Percentiles rank a stretch among this genome's conserved stretches.
These are phyloP conservation scores for Plasmodium ovale DNA, from an alignment of 169 alveolate species.

Conservation along the genomic window DNA sequence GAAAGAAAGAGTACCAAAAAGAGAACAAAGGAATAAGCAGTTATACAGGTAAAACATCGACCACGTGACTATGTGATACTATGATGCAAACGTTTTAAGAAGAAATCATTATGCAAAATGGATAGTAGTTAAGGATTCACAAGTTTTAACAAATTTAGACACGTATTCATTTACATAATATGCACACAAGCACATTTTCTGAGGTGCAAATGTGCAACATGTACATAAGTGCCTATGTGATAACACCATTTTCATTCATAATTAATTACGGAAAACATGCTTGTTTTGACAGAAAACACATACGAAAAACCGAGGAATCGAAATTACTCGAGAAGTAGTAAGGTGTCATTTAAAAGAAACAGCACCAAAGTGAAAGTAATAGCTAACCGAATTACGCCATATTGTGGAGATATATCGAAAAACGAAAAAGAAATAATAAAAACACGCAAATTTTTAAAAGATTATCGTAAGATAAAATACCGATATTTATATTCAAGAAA, in stretches of 20 bases:
- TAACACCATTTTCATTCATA: neutral
- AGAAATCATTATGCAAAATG: conserved; percentile 10
- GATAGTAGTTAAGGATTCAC: neutral
- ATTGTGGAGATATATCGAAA: conserved; percentile 54
- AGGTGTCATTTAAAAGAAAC: conserved; percentile 35
- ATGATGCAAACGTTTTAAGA: conserved; percentile 10
- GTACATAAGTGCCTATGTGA: conserved; percentile 1
- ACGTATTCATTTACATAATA: neutral
- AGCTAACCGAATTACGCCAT: conserved; percentile 68
- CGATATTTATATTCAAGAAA: conserved; percentile 37
- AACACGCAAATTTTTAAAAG: conserved; percentile 60
- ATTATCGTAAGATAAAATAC: conserved; percentile 27
- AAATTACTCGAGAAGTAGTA: conserved; percentile 24
- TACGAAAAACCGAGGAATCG: conserved; percentile 28
- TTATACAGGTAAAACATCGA: neutral
- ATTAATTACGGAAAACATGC: conserved; percentile 49
- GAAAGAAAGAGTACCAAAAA: neutral
- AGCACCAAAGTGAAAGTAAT: conserved; percentile 59
- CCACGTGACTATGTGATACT: conserved; percentile 1
- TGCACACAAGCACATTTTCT: neutral
- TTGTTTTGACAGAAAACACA: conserved; percentile 66
- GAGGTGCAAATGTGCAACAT: neutral
- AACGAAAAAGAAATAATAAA: conserved; percentile 33
- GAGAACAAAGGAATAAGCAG: neutral
- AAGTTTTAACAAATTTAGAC: conserved; percentile 7